Base-by-base conservation (phyloP, 78 protist genomes). In the slime mould (Dictyostelium discoideum) region DNA sequence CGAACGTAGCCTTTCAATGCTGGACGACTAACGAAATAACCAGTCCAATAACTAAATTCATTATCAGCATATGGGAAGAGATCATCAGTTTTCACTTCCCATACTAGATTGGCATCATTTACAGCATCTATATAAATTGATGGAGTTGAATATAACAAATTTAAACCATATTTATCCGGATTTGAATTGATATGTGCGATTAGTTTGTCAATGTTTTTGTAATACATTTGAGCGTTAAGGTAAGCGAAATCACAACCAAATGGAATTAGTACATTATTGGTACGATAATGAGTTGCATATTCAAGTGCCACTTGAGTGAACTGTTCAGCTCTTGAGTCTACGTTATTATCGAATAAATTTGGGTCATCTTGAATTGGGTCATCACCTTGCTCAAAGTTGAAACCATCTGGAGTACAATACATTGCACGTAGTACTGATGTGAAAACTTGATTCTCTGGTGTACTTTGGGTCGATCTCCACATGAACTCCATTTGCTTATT, bases 41-140 rank as follows among this genome's bases (percentile, higher is more conserved):
- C 99, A 1, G 98, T 96, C 99, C 99, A 99, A 92, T 92, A 98
- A 78, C 69, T 42, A 81, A 94, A 97, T 2, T 79, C 80, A 32
- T 57, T 63, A 85, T 98, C 97, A 26, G 98, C 97, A 74, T 96
- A 96, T n/a, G 99, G 99, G 96, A 98, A 96, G 82, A 98, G 95
- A 73, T 98, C 99, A 85, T 97, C 97, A 1, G 89, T 81, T 84
- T 97, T 96, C 46, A 82, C 86, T 9, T 77, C 48, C 96, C 97
- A 96, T 24, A 81, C 82, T 5, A 88, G 11, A 20, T 82, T 74
- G 16, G 92, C 85, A 2, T 24, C 40, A 29, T 92, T 74, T 48
- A 96, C 85, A 18, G 90, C 92, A 7, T 96, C 96, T 13, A 82
- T 48, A 57, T 97, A 97, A 69, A 85, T 85, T 0, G 86, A 48